Evolutionary conservation across 202 grass and related monocot genomes (phyloP).

Genomic region (Schoenoplectus tabernaemontani): DNA sequence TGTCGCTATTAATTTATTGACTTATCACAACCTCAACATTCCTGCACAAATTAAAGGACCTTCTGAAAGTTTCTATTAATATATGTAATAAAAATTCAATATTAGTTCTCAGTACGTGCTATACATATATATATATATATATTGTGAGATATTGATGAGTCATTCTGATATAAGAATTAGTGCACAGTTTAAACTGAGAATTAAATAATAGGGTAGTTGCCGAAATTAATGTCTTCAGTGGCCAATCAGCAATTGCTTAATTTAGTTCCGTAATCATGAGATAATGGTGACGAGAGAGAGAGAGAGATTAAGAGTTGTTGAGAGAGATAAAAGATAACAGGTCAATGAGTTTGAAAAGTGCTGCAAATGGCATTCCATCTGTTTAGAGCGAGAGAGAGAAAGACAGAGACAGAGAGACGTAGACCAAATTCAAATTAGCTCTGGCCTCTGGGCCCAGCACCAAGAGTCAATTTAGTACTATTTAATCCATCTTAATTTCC

Average conservation of each 20-base stretch:
- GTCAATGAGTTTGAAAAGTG: not conserved
- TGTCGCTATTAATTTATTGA: not conserved
- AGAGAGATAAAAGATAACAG: not conserved
- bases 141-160: no score
- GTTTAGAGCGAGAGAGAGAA: not conserved
- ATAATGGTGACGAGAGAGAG: not conserved
- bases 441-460: no score
- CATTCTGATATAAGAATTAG: no score
- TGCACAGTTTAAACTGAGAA: not conserved
- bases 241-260: not conserved
- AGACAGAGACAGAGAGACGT: no score
- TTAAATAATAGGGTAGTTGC: not conserved
- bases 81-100: not conserved
- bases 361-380: not conserved
- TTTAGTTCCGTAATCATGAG: not conserved
- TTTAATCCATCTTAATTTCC: no score
- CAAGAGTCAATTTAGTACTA: not conserved
- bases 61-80: not conserved
- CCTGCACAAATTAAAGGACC: not conserved
- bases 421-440: no score
- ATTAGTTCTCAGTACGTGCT: no score
- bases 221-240: not conserved
- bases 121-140: no score
- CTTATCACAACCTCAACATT: not conserved
- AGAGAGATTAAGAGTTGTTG: not conserved